These are phyloP conservation scores for Erigeron canadensis DNA, from an alignment of 129 eudicot genomes.

Conservation along the genomic window DNA sequence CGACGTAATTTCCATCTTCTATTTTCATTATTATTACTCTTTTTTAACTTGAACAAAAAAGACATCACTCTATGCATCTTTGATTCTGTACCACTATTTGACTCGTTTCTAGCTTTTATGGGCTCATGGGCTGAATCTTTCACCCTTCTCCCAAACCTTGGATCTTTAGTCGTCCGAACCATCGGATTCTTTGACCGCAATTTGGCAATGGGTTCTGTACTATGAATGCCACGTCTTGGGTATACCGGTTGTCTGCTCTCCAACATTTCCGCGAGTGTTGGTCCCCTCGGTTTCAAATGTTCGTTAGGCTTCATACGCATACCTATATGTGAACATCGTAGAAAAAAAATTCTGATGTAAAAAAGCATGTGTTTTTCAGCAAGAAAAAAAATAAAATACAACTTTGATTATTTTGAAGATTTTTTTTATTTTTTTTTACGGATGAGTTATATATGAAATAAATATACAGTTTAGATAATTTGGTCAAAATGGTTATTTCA, in stretches of 20 bases:
- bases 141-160: conserved; percentile 22
- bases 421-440: too few species aligned
- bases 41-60: conserved; percentile 49
- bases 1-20: conserved; percentile 37
- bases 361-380: too few species aligned
- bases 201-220: conserved; percentile 28
- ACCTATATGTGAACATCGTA: too few species aligned
- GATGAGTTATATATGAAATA: too few species aligned
- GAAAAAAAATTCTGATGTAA: too few species aligned
- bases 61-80: conserved; percentile 50
- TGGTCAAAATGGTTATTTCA: too few species aligned
- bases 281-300: conserved; percentile 21
- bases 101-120: conserved; percentile 29
- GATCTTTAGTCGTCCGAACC: conserved; percentile 26
- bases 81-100: conserved; percentile 27
- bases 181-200: conserved; percentile 25
- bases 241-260: conserved; percentile 39
- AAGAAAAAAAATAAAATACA: too few species aligned
- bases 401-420: too few species aligned
- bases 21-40: conserved; percentile 29
- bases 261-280: conserved; percentile 27
- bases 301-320: neutral
- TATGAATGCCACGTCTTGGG: conserved; percentile 33
- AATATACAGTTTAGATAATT: too few species aligned
- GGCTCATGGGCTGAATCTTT: conserved; percentile 31